Evolutionary conservation across 2,329 filamentous ascomycete genomes (phyloP), one percentile per base, ranked within the genome.

Genomic region (Trichoderma guizhouense): DNA sequence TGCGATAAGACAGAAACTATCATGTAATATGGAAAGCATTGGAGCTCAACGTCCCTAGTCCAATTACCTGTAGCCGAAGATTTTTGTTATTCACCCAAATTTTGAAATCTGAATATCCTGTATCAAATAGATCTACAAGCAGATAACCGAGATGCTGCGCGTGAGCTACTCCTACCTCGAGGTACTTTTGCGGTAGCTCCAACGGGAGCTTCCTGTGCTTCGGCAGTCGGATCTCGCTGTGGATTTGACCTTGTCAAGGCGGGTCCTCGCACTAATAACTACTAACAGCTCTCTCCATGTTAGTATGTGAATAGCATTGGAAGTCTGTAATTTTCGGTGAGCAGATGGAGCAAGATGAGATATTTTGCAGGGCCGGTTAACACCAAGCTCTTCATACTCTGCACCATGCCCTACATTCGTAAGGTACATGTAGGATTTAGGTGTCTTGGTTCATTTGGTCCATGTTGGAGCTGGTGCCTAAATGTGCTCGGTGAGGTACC

Each of bases 181-280:
- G 21, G 47, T 24, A 53, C 47, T 53, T 53, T 53, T 53, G 47
- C 47, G 1, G 15, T 36, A 61, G 32, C 53, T 34, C 7, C 47
- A 53, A 24, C 47, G n/a, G n/a, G 53, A 65, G 63, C 64, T 61
- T 51, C 36, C 26, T 61, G 3, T 8, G 21, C 36, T 30, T 69
- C 66, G 66, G 51, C 66, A 69, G 36, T 61, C 66, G 66, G 55
- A 69, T 69, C 66, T 69, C 39, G 66, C 63, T 21, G 63, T 24
- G 6, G 60, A 15, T 28, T 36, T 24, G 28, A 55, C 18, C 24
- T 53, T 30, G 43, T 47, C 28, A 60, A 51, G 34, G 32, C 55
- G 55, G 66, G 66, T 61, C 66, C 66, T 34, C 26, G 30, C 57
- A 58, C 43, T 51, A 36, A 39, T n/a, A n/a, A n/a, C n/a, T n/a